Evolutionary conservation across 257 asterid genomes (phyloP).

Genomic region (Jaltomata sinuosa): DNA sequence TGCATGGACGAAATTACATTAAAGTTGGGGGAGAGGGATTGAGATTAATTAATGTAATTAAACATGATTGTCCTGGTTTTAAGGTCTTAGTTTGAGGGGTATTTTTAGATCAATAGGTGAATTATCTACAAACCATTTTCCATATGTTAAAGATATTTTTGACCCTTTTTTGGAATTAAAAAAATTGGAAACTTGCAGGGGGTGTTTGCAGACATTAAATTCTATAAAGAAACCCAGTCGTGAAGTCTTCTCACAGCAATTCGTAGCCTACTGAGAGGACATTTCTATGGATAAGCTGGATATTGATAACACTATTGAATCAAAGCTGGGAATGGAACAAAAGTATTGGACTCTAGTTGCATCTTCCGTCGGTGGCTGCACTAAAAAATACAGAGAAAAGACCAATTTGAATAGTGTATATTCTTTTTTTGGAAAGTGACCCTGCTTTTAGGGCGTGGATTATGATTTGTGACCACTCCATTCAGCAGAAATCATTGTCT

Average conservation of each 20-base stretch:
- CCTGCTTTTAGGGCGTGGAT: neutral
- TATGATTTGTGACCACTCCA: neutral
- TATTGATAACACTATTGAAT: neutral
- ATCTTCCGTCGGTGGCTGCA: neutral
- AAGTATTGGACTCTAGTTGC: neutral
- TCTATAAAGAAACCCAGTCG: neutral
- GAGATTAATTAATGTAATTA: no score
- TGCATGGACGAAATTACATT: no score
- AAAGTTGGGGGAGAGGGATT: no score
- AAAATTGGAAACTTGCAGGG: neutral
- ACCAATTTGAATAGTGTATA: neutral
- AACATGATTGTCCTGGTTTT: no score
- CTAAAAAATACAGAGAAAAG: neutral
- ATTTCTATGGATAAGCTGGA: neutral
- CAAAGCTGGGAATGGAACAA: neutral
- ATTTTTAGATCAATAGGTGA: no score
- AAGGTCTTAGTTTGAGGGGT: no score
- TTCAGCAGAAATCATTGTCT: neutral
- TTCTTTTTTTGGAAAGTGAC: neutral
- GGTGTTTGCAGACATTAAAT: no score
- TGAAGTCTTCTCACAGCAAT: neutral
- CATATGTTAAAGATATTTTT: no score
- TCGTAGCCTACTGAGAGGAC: neutral
- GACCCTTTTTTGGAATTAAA: no score
- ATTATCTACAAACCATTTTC: no score